Percentiles rank a stretch among this genome's conserved stretches.
Conservation (phyloP, 2,329 filamentous ascomycete genomes). For the Talaromyces sp. region DNA sequence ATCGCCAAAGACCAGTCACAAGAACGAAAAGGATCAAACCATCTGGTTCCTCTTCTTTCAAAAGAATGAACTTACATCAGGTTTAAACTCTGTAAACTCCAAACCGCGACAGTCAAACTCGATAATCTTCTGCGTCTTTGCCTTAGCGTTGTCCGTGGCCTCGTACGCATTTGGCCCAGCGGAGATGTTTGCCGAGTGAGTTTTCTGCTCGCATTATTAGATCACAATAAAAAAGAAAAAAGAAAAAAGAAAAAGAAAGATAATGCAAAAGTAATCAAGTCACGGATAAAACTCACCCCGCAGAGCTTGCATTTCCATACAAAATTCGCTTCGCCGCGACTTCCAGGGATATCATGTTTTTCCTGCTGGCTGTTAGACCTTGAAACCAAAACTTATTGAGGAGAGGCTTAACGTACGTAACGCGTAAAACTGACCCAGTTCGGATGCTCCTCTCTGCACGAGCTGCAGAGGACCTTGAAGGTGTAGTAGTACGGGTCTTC, state of each 20-base stretch:
- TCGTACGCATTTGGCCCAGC: slow-evolving; percentile 64
- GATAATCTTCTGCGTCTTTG: slow-evolving; percentile 72
- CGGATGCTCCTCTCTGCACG: slow-evolving; percentile 82
- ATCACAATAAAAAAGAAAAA: too few species aligned
- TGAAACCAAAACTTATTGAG: too few species aligned
- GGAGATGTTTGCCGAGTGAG: slow-evolving; percentile 70
- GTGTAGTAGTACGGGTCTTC: slow-evolving; percentile 91
- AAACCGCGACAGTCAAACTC: slow-evolving; percentile 91
- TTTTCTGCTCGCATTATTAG: slow-evolving; percentile 27
- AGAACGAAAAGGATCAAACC: not conserved
- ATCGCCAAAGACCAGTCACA: not conserved
- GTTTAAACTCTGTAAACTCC: slow-evolving; percentile 84
- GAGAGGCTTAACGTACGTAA: slow-evolving; percentile 56
- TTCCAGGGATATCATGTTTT: slow-evolving; percentile 82
- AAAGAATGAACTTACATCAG: slow-evolving; percentile 62
- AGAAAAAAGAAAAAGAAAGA: not conserved
- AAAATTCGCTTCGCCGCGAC: slow-evolving; percentile 93
- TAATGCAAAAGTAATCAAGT: not conserved
- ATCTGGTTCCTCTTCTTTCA: not conserved
- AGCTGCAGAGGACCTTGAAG: slow-evolving; percentile 98
- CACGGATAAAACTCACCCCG: slow-evolving; percentile 57
- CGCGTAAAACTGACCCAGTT: slow-evolving; percentile 83
- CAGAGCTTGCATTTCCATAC: slow-evolving; percentile 99
- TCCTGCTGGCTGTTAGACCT: slow-evolving; percentile 51
- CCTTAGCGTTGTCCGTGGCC: slow-evolving; percentile 26